These are phyloP conservation scores for Aspergillus proliferans DNA, from an alignment of 2,329 filamentous ascomycete species.

Conservation along the genomic window DNA sequence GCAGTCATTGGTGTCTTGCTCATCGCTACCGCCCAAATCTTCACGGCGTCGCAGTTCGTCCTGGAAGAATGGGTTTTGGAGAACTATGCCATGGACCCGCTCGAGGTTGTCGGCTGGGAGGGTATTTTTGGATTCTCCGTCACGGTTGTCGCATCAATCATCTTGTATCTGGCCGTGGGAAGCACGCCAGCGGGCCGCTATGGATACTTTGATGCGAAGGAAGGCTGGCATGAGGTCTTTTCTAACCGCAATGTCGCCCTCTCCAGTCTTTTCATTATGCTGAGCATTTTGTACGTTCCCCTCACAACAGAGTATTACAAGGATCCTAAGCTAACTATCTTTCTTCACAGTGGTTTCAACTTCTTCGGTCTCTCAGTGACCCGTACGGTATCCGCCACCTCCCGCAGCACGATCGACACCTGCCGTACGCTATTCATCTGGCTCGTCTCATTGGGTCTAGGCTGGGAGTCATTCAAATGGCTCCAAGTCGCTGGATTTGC, in stretches of 20 bases:
- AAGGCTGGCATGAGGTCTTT: slow-evolving; percentile 77
- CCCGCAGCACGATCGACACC: slow-evolving; percentile 92
- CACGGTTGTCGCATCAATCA: slow-evolving; percentile 70
- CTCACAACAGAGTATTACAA: not conserved
- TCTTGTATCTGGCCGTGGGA: slow-evolving; percentile 73
- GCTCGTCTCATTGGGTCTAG: slow-evolving; percentile 85
- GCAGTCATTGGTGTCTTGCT: slow-evolving; percentile 79
- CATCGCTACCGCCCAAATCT: slow-evolving; percentile 91
- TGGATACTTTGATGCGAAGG: slow-evolving; percentile 84
- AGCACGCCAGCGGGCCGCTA: slow-evolving; percentile 64
- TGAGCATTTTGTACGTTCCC: slow-evolving; percentile 78
- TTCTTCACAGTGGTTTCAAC: slow-evolving; percentile 73
- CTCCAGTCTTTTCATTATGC: slow-evolving; percentile 86
- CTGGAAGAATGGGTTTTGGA: slow-evolving; percentile 89
- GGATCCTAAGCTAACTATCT: not conserved
- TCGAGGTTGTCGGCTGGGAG: slow-evolving; percentile 93
- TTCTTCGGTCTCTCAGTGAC: slow-evolving; percentile 97
- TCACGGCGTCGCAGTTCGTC: slow-evolving; percentile 94
- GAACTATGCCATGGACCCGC: slow-evolving; percentile 70
- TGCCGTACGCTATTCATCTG: slow-evolving; percentile 94
- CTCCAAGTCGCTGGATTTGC: slow-evolving; percentile 85
- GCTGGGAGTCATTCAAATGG: slow-evolving; percentile 98
- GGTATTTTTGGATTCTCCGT: slow-evolving; percentile 82
- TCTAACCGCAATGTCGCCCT: slow-evolving; percentile 64
- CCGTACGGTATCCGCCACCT: slow-evolving; percentile 79